Evolutionary conservation across 805 yeast genomes (phyloP), one percentile per base, ranked within the genome.

Genomic region (Wickerhamomyces alni): DNA sequence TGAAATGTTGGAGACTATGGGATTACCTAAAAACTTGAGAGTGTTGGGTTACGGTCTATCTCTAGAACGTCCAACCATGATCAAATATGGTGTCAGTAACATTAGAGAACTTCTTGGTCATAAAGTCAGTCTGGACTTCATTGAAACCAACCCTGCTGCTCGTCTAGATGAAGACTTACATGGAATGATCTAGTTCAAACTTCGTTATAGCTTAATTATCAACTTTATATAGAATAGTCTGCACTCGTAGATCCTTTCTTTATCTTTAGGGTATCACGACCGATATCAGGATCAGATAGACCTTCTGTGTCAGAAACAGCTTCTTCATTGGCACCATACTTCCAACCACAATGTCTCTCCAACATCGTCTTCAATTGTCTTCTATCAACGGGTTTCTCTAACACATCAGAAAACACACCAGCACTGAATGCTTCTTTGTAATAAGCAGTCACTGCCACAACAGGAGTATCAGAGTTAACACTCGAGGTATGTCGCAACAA

Each of bases 61-160:
- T 18, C 74, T 93, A 61, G 99, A 93, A 68, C 82, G 99, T 70
- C 99, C 99, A 48, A 93, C 99, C 25, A 93, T 93, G 99, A 93
- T 93, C 65, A 93, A 91, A 68, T 93, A 93, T 61, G 95, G 83
- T 44, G 96, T 93, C 43, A 82, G 87, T 51, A 93, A 93, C 64
- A 93, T 93, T 57, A 82, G 99, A 73, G 99, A 93, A 65, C 70
- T 93, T 57, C 73, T 93, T 59, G 99, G 99, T 45, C 99, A 93
- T 67, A 93, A 94, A 72, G 98, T 93, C 35, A 78, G 87, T 47
- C 74, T 93, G 52, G 96, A 87, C 60, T 91, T 93, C 65, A 85
- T 93, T 53, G 97, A 93, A 69, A 80, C 79, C 43, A 94, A 93
- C 61, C 96, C 99, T 34, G 99, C 99, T 45, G 98, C 97, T 41